These are phyloP conservation scores for Vigna hirtella DNA, from an alignment of 306 rosid species.

Conservation along the genomic window DNA sequence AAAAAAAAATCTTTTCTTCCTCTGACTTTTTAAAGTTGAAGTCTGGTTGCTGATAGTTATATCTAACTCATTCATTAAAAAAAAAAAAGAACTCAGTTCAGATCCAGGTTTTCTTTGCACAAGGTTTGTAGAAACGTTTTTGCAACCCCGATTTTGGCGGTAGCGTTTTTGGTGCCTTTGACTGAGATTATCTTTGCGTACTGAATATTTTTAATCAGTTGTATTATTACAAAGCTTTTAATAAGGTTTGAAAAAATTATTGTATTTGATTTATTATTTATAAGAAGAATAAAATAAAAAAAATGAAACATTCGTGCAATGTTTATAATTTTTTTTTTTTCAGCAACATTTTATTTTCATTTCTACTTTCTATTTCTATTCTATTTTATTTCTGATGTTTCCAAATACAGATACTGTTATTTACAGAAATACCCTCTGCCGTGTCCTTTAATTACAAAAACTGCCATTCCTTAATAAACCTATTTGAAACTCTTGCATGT, in stretches of 20 bases:
- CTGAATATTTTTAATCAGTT: background rate
- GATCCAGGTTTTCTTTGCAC: conserved; percentile 4
- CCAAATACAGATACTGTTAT: background rate
- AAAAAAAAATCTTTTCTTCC: background rate
- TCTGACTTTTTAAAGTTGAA: background rate
- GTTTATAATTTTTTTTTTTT: background rate
- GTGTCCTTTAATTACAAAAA: background rate
- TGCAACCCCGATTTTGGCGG: background rate
- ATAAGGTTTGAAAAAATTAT: background rate
- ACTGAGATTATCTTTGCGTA: background rate
- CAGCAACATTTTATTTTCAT: background rate
- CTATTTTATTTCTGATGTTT: too few species aligned
- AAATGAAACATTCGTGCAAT: background rate
- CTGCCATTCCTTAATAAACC: background rate
- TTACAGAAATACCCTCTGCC: background rate
- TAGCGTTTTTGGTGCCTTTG: background rate
- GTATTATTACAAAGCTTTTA: too few species aligned
- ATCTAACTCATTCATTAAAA: conserved; percentile 10
- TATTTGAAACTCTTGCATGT: background rate
- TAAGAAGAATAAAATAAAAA: background rate
- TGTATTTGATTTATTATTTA: background rate
- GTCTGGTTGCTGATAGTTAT: background rate
- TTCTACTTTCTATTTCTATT: background rate
- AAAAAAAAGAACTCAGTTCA: background rate
- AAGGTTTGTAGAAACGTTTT: background rate